phyloP scores from a whole-genome alignment of 441 rosid species.

The Theobroma grandiflorum region DNA sequence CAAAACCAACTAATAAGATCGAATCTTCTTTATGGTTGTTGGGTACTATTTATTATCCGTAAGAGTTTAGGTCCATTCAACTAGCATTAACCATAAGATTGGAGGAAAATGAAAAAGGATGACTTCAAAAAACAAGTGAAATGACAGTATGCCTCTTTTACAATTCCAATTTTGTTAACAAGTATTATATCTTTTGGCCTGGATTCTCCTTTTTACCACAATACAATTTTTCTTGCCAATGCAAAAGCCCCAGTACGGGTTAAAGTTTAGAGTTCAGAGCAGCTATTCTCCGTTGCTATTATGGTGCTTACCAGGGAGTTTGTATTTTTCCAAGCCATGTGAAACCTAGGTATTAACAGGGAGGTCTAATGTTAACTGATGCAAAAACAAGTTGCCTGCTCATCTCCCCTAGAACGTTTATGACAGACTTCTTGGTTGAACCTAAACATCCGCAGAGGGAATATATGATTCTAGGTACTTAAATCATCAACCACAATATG shows the following conservation, averaged over 20 bases:
- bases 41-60: background rate
- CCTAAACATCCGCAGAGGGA: background rate
- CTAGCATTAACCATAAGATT: background rate
- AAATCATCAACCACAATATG: slow-evolving; percentile 11
- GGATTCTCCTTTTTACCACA: no score
- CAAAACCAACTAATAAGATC: background rate
- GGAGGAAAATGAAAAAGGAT: background rate
- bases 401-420: background rate
- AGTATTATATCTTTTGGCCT: no score
- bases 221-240: background rate
- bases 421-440: background rate
- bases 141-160: no score
- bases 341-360: background rate
- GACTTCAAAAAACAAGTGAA: background rate
- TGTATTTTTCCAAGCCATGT: background rate
- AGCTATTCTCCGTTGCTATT: background rate
- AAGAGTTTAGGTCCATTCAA: background rate
- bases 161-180: no score
- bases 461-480: background rate
- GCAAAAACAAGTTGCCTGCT: background rate
- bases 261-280: background rate
- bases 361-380: background rate
- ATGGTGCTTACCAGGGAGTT: background rate
- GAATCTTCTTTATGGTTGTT: background rate
- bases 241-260: background rate